Evolutionary conservation across 2,329 filamentous ascomycete species (phyloP), one percentile per base, ranked within the genome.

Genomic region (Amphichorda felina): DNA sequence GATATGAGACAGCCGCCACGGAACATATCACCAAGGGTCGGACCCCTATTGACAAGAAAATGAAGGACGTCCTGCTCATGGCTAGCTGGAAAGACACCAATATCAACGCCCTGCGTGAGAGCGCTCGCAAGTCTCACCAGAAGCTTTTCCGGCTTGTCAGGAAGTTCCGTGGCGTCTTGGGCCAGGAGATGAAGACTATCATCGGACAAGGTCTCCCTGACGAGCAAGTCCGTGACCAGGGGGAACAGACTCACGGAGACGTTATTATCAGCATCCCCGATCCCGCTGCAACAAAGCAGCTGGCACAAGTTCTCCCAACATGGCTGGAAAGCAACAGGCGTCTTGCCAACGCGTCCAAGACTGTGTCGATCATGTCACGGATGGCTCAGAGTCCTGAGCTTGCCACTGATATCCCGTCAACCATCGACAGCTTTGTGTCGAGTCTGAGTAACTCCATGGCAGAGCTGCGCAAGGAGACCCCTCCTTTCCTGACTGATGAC

Each of bases 1-100:
- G 83, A 22, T 94, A 84, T 47, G 73, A 81, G 49, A 64, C 67
- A 38, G 61, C 72, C 5, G 74, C 88, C 7, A 60, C 68, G 10
- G 79, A 85, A 41, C 60, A 68, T 1, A 69, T 95, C 25, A 61
- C 62, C 15, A 74, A 73, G 30, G 82, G 79, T n/a, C 75, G 86
- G 37, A 63, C 68, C 6, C 67, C 71, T 0, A 68, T 96, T n/a
- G 89, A 96, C 54, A 94, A 87, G 57, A 78, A 86, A 38, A 85
- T 96, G 70, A 89, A 82, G 53, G 84, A 96, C 46, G 79, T 95
- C n/a, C 72, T 98, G 13, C 75, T 94, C 35, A 65, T 98, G 47
- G 87, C 88, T 7, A 95, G 87, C 56, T 98, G 93, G 93, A 95
- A 94, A 55, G 91, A 98, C 47, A 94, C 85, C 16, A 98, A 96